Conservation (phyloP, 2,329 filamentous ascomycete species). For the Mycosphaerella sp. region DNA sequence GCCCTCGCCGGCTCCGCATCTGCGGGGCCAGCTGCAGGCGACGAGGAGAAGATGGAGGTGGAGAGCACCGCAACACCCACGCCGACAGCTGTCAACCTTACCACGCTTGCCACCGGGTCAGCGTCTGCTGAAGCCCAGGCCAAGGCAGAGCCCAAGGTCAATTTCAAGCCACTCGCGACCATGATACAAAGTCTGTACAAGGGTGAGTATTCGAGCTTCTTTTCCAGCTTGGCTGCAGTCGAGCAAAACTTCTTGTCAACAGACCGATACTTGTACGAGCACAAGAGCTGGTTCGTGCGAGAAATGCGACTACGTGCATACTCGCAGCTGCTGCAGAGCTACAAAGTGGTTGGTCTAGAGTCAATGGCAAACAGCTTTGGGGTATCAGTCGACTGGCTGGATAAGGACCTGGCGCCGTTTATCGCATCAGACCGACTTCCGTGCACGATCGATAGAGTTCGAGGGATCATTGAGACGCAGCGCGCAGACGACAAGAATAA, state of each 20-base stretch:
- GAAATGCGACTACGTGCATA: conserved; percentile 97
- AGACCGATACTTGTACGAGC: conserved; percentile 92
- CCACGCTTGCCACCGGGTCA: conserved; percentile 63
- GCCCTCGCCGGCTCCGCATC: conserved; percentile 75
- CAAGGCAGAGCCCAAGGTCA: conserved; percentile 73
- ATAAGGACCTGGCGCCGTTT: conserved; percentile 92
- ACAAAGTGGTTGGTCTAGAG: conserved; percentile 90
- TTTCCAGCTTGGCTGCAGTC: conserved; percentile 78
- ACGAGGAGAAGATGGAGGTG: conserved; percentile 61
- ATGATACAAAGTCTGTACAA: conserved; percentile 89
- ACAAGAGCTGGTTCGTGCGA: conserved; percentile 93
- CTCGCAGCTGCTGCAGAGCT: conserved; percentile 94
- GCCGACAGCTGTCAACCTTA: conserved; percentile 78
- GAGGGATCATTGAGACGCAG: conserved; percentile 96
- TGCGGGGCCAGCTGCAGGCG: conserved; percentile 68
- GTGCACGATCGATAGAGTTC: conserved; percentile 95
- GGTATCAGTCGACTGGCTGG: conserved; percentile 91
- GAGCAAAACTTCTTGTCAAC: conserved; percentile 92
- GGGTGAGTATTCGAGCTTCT: conserved; percentile 91
- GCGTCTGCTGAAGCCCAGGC: conserved; percentile 53
- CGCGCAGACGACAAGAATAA: conserved; percentile 99
- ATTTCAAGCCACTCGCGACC: conserved; percentile 81
- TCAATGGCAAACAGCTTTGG: conserved; percentile 98
- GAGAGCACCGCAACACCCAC: conserved; percentile 34
- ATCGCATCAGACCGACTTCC: conserved; percentile 91